These are phyloP conservation scores for Cyclostephanos tholiformis DNA, from an alignment of 108 stramenopile genomes.

Conservation along the genomic window DNA sequence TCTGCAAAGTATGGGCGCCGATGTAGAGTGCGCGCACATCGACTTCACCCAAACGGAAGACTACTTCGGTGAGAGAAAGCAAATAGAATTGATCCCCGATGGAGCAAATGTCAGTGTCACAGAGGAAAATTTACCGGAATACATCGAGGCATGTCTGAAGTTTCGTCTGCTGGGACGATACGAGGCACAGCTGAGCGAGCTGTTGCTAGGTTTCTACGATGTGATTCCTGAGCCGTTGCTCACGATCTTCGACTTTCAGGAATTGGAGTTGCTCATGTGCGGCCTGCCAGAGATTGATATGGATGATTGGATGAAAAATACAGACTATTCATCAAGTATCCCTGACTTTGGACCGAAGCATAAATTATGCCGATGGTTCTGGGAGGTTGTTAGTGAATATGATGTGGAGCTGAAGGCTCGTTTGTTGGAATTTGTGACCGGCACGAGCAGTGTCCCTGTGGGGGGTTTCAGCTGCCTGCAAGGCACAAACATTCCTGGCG, in stretches of 20 bases:
- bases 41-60: conserved; percentile 94
- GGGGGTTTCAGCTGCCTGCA: conserved; percentile 93
- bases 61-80: conserved; percentile 67
- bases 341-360: conserved; percentile 83
- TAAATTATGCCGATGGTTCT: conserved; percentile 90
- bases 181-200: conserved; percentile 87
- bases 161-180: conserved; percentile 88
- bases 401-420: conserved; percentile 93
- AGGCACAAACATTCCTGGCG: too few relatives aligned
- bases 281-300: conserved; percentile 95
- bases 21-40: conserved; percentile 50
- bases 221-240: conserved; percentile 96
- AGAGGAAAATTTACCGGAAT: conserved; percentile 94
- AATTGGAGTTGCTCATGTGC: conserved; percentile 97
- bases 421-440: conserved; percentile 96
- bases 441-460: conserved; percentile 91
- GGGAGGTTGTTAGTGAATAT: conserved; percentile 91
- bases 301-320: conserved; percentile 89
- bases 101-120: conserved; percentile 92
- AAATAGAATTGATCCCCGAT: conserved; percentile 83
- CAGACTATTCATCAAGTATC: conserved; percentile 95
- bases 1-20: conserved; percentile 53
- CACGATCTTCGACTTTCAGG: conserved; percentile 95
- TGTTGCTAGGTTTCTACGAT: conserved; percentile 94
- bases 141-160: conserved; percentile 89